Percentiles rank a stretch among this genome's conserved stretches.
Conservation (phyloP, 768 basidiomycete genomes). For the Phaeotremella skinneri region DNA sequence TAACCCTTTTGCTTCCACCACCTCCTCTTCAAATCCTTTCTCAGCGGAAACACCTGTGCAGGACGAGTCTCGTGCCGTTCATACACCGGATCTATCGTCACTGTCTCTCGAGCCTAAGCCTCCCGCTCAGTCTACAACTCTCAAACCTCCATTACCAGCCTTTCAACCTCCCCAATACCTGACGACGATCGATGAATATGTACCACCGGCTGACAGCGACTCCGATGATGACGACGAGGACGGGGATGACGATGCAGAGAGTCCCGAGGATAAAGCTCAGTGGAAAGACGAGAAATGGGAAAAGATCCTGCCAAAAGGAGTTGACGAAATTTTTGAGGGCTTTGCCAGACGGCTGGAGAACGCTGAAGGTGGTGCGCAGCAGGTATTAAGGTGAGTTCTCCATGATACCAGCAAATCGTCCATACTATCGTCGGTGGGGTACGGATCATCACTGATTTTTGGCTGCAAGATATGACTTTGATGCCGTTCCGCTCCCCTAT, state of each 20-base stretch:
- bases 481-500: conserved; percentile 79
- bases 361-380: conserved; percentile 58
- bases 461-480: conserved; percentile 79
- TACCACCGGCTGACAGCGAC: conserved; percentile 28
- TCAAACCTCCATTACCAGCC: conserved; percentile 44
- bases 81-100: conserved; percentile 22
- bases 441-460: conserved; percentile 1
- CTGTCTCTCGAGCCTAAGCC: conserved; percentile 22
- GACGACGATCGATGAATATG: conserved; percentile 46
- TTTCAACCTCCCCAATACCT: conserved; percentile 50
- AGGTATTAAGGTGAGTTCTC: conserved; percentile 76
- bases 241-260: conserved; percentile 56
- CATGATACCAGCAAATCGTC: no score
- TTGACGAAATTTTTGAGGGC: conserved; percentile 81
- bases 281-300: conserved; percentile 54
- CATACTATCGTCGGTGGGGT: neutral
- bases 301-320: conserved; percentile 59
- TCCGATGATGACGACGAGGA: conserved; percentile 23
- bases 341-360: conserved; percentile 74
- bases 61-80: neutral
- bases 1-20: conserved; percentile 28
- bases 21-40: conserved; percentile 6
- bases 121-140: conserved; percentile 17
- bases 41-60: conserved; percentile 11
- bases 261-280: conserved; percentile 52